Conservation (phyloP, 2,329 filamentous ascomycete genomes). For the Penicillium sp. region DNA sequence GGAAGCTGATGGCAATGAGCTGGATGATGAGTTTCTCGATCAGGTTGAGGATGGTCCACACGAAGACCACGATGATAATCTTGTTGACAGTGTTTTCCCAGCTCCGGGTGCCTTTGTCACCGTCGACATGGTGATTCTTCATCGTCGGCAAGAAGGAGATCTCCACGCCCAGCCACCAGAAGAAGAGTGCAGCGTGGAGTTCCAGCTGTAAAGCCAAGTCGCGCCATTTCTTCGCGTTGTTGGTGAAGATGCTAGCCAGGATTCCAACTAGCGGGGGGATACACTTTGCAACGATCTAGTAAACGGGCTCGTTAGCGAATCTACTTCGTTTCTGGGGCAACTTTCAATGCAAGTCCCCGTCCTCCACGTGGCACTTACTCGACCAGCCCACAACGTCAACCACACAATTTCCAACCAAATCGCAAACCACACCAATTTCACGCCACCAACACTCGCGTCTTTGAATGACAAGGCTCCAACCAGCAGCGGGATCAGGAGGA, state of each 20-base stretch:
- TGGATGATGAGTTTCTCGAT: constrained; percentile 93
- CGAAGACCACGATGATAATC: constrained; percentile 81
- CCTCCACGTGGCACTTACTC: constrained; percentile 40
- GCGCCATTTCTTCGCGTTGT: constrained; percentile 89
- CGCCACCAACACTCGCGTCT: constrained; percentile 69
- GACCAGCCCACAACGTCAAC: constrained; percentile 82
- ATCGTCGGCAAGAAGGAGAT: constrained; percentile 84
- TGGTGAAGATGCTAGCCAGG: constrained; percentile 74
- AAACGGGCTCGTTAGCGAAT: background rate
- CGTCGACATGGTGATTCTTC: constrained; percentile 62
- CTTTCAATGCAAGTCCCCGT: background rate
- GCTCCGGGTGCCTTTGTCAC: constrained; percentile 52
- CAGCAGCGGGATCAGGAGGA: constrained; percentile 69
- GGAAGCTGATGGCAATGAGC: constrained; percentile 91
- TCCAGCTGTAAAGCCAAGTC: constrained; percentile 86
- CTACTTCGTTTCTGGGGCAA: too few species aligned
- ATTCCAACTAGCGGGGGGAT: constrained; percentile 64
- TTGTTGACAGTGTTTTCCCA: constrained; percentile 86
- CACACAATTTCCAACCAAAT: constrained; percentile 95
- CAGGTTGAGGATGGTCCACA: constrained; percentile 77
- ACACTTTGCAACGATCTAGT: constrained; percentile 62
- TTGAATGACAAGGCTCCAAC: constrained; percentile 63
- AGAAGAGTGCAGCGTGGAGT: constrained; percentile 79
- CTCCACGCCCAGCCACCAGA: constrained; percentile 87
- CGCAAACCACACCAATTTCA: constrained; percentile 83